phyloP scores from a whole-genome alignment of 148 eudicot genomes.

The Camellia granthamiana region DNA sequence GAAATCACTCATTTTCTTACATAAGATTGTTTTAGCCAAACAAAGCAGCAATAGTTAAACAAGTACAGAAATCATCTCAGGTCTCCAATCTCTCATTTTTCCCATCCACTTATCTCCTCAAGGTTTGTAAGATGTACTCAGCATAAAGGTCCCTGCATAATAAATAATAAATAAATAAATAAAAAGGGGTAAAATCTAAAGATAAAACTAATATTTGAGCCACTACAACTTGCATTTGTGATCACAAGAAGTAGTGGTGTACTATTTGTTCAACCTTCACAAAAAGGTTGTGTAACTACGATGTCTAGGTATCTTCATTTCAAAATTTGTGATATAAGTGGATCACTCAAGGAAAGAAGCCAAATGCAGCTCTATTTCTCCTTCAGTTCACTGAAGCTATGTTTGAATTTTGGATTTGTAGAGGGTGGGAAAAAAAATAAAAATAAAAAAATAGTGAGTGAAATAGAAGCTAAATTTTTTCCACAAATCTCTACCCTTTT shows the following conservation, averaged over 20 bases:
- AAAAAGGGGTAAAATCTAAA: not conserved
- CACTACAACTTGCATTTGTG: not conserved
- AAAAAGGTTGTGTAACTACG: not conserved
- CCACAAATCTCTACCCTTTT: not conserved
- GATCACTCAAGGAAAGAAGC: not conserved
- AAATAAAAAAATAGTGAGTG: too few relatives aligned
- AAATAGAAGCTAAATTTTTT: not conserved
- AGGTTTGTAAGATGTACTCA: constrained; percentile 53
- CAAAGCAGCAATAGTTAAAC: too few relatives aligned
- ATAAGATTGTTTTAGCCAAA: too few relatives aligned
- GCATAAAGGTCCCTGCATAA: constrained; percentile 56
- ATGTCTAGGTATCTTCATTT: not conserved
- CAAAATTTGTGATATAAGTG: not conserved
- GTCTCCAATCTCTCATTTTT: too few relatives aligned
- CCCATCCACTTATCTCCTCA: constrained; percentile 39
- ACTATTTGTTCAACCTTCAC: not conserved
- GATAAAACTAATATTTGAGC: not conserved
- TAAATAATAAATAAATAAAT: not conserved
- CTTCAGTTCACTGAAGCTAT: too few relatives aligned
- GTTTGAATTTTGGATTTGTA: too few relatives aligned
- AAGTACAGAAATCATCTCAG: too few relatives aligned
- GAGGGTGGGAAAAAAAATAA: too few relatives aligned
- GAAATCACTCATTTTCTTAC: too few relatives aligned
- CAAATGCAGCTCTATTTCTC: not conserved
- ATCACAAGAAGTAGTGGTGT: not conserved